Conservation (phyloP, 495 filamentous ascomycete species). For the Hamigera avellanea region DNA sequence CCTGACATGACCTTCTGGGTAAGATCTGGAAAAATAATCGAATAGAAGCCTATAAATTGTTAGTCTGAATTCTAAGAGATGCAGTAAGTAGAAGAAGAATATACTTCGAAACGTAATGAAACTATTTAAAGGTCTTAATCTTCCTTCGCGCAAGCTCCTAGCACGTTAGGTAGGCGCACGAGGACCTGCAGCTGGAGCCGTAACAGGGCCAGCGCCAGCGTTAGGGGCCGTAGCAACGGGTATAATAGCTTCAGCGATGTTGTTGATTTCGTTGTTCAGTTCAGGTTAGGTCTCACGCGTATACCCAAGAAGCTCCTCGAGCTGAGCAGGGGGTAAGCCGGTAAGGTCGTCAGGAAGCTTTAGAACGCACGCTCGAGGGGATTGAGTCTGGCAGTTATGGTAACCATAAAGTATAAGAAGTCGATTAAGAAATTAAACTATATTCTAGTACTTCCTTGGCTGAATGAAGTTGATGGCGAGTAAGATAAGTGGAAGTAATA, state of each 20-base stretch:
- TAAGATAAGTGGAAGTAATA: too few species aligned
- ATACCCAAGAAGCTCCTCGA: conserved; percentile 7
- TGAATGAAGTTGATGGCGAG: too few species aligned
- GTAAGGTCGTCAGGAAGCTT: conserved; percentile 9
- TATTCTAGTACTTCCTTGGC: too few species aligned
- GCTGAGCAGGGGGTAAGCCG: conserved; percentile 5
- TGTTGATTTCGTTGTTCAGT: not conserved
- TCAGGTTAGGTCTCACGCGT: not conserved
- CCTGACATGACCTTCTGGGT: conserved; percentile 34
- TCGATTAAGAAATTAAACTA: too few species aligned
- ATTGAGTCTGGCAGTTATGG: not conserved
- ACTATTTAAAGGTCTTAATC: conserved; percentile 28
- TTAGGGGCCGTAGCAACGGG: conserved; percentile 4
- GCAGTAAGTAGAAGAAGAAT: conserved; percentile 2
- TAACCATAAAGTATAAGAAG: too few species aligned
- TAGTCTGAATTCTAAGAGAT: conserved; percentile 3
- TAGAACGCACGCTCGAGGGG: conserved; percentile 11
- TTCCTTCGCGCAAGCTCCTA: conserved; percentile 3
- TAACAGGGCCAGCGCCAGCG: conserved; percentile 1
- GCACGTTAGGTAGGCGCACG: conserved; percentile 2
- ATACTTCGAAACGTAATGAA: conserved; percentile 39
- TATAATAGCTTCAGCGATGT: conserved; percentile 1
- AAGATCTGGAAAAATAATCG: conserved; percentile 21
- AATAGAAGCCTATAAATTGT: conserved; percentile 26
- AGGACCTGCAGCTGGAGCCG: not conserved